Base-by-base conservation (phyloP, 768 basidiomycete species). In the Boletus rubescentipes region DNA sequence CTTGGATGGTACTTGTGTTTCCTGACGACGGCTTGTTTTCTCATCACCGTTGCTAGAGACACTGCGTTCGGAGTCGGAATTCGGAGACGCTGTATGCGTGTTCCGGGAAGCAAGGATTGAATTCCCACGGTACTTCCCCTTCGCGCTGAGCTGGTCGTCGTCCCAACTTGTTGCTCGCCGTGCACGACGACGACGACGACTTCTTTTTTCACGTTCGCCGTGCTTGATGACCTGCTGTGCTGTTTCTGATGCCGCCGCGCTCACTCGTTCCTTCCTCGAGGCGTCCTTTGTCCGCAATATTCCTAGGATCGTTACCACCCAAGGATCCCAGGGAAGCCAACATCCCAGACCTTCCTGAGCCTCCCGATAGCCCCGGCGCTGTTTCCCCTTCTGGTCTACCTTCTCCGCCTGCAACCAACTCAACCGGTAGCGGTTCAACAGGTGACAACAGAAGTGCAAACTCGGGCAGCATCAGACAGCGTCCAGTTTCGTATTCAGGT, bases 351-450 rank as follows among this genome's bases (percentile, higher is more conserved):
- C 78, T 89, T 40, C 86, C 87, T 46, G 85, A 84, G 57, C 85
- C 85, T 4, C 83, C 85, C 36, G 68, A 70, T n/a, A 86, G 83
- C 57, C 85, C 86, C 11, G 75, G 73, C 21, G 72, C 77, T 32
- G 68, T 77, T 53, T 77, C 83, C 5, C 67, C 77, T 52, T 89
- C 87, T 6, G 89, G 90, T 7, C 68, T 92, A 6, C 90, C 91
- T 2, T 91, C 89, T 21, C 91, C 91, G 0, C 91, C 91, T 39
- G 89, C 88, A 26, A 89, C 91, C 18, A 91, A 91, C 65, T 91
- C 89, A 11, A 91, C 89, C 2, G 89, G 87, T 32, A 90, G 88
- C 67, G 87, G 87, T 35, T 89, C 87, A 61, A 84, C 82, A 5
- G 85, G 84, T 39, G 85, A 85, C 70, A 79, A 79, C 42, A 74